Percentiles rank a stretch among this genome's conserved stretches.
Evolutionary conservation across 116 monocot species (phyloP).

Genomic region (Zostera marina): DNA sequence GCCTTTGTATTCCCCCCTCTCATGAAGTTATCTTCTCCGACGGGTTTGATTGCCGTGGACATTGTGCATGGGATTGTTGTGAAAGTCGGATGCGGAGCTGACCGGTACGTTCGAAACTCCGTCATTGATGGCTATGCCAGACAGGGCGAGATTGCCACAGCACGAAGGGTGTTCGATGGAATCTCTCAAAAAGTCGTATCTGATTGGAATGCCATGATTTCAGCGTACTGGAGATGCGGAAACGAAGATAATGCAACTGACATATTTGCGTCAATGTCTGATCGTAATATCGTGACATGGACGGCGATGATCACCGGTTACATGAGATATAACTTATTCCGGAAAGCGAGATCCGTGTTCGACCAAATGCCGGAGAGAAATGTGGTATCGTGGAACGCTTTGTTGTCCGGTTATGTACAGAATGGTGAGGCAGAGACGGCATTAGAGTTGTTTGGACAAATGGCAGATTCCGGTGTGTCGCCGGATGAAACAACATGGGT

Average conservation of each 20-base stretch:
- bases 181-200: conserved; percentile 8
- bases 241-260: conserved; percentile 5
- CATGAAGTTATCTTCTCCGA: conserved; percentile 5
- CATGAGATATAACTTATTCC: conserved; percentile 7
- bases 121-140: conserved; percentile 22
- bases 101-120: conserved; percentile 19
- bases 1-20: conserved; percentile 17
- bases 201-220: conserved; percentile 29
- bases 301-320: conserved; percentile 36
- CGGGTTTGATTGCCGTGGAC: neutral
- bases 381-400: conserved; percentile 29
- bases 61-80: conserved; percentile 14
- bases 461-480: conserved; percentile 11
- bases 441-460: conserved; percentile 12
- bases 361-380: conserved; percentile 24
- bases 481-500: conserved; percentile 31
- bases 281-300: conserved; percentile 16
- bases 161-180: conserved; percentile 20
- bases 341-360: conserved; percentile 18
- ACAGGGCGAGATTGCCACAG: conserved; percentile 2
- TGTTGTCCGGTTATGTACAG: conserved; percentile 24
- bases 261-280: conserved; percentile 18
- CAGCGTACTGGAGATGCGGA: conserved; percentile 18
- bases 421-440: conserved; percentile 13
- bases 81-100: conserved; percentile 11